Percentiles rank a stretch among this genome's conserved stretches.
Evolutionary conservation across 164 flowering plant genomes (phyloP).

Genomic region (Taxillus chinensis): DNA sequence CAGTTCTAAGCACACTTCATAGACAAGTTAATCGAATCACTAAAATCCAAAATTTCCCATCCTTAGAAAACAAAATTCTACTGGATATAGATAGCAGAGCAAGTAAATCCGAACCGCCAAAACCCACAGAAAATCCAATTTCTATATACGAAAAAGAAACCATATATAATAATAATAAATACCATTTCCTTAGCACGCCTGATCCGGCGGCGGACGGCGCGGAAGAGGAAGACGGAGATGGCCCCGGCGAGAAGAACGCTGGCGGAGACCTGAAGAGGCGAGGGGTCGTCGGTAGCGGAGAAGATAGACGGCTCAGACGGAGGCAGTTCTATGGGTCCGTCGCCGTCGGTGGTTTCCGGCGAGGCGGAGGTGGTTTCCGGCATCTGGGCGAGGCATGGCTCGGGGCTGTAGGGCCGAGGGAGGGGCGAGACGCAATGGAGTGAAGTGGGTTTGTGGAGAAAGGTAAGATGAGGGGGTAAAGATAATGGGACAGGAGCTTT

Average conservation of each 20-base stretch:
- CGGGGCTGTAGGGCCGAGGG: constrained; percentile 14
- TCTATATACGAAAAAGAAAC: no score
- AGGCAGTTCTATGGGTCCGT: constrained; percentile 63
- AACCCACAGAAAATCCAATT: background rate
- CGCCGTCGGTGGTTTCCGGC: constrained; percentile 13
- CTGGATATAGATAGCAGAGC: background rate
- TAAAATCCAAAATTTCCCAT: constrained; percentile 1
- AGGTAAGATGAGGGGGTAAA: constrained; percentile 6
- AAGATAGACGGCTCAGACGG: constrained; percentile 42
- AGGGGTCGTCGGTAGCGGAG: constrained; percentile 52
- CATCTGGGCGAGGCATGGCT: constrained; percentile 24
- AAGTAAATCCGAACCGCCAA: background rate
- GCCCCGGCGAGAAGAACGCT: constrained; percentile 93
- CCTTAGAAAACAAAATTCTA: background rate
- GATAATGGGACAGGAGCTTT: constrained; percentile 1
- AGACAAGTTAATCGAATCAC: background rate
- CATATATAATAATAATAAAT: background rate
- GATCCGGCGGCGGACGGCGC: constrained; percentile 78
- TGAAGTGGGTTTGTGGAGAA: constrained; percentile 11
- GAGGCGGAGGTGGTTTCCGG: constrained; percentile 13
- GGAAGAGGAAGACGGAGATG: constrained; percentile 80
- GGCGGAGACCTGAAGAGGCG: constrained; percentile 70
- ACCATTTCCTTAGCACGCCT: constrained; percentile 83
- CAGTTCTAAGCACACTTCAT: no score
- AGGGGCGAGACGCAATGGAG: constrained; percentile 14